Base-by-base conservation (phyloP, 2,329 filamentous ascomycete species). In the Pseudogymnoascus sp. region DNA sequence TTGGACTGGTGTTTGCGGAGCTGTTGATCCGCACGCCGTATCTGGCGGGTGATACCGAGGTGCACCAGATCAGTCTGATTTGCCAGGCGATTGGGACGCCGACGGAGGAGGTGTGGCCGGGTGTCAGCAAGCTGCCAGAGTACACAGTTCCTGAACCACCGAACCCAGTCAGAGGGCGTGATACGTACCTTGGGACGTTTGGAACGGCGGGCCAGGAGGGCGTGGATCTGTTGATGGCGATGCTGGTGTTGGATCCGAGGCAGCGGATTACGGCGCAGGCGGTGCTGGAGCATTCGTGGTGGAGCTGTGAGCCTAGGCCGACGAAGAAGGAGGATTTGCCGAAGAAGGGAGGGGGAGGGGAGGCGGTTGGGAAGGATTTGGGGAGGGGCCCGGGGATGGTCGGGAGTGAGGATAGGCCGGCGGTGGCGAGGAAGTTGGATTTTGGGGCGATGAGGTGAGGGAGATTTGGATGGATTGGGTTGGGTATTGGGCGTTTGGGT, bases 61-160 rank as follows among this genome's bases (percentile, higher is more conserved):
- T 97, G 65, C 86, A 93, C 70, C 92, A 97, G 78, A 83, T 97
- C 67, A 82, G 84, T 63, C 82, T 93, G 67, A 95, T 97, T 66
- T 91, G 87, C 72, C 85, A 91, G 70, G 86, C 87, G 61, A 86
- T 97, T 66, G 94, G 94, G 63, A 95, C 92, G 0, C 94, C 94
- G 0, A 94, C 86, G 4, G 94, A 99, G 72, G 90, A 94, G 13
- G 93, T 92, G 72, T 99, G 94, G 94, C 92, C 94, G 0, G 93
- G 93, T 29, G 92, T 99, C 6, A 86, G 86, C 4, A 85, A 85
- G 65, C 79, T 99, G 9, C 85, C 87, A 12, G 87, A 87, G 64
- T 99, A 94, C 75, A 84, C 92, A n/a, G 82, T 88, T 1, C 82
- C 87, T 1, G 82, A 84, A 65, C 67, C 67, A 1, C 60, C 61